Evolutionary conservation across 192 early-diverging fungal species (phyloP).

Genomic region (Backusella mclennaniae): DNA sequence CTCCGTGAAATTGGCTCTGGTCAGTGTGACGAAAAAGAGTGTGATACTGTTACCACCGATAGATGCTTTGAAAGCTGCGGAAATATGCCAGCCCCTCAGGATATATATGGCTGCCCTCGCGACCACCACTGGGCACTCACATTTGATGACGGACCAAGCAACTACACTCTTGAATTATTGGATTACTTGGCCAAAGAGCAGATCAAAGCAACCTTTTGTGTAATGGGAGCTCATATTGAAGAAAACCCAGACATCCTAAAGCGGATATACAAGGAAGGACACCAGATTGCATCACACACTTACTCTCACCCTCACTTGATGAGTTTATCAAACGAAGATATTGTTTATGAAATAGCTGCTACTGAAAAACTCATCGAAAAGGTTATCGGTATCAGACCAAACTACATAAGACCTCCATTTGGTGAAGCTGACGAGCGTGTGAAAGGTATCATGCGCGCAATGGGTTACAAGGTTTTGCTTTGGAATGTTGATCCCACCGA

Average conservation of each 20-base stretch:
- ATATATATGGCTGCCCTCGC: slow-evolving; percentile 26
- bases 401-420: slow-evolving; percentile 61
- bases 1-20: slow-evolving; percentile 29
- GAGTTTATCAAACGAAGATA: slow-evolving; percentile 38
- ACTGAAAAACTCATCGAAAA: slow-evolving; percentile 51
- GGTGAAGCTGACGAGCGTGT: slow-evolving; percentile 63
- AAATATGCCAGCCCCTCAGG: slow-evolving; percentile 24
- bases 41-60: slow-evolving; percentile 31
- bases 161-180: slow-evolving; percentile 51
- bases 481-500: slow-evolving; percentile 40
- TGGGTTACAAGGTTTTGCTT: slow-evolving; percentile 36
- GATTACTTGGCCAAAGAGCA: slow-evolving; percentile 48
- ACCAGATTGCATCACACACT: slow-evolving; percentile 62
- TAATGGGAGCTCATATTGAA: slow-evolving; percentile 55
- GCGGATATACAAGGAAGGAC: slow-evolving; percentile 49
- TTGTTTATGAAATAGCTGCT: slow-evolving; percentile 40
- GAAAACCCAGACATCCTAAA: slow-evolving; percentile 45
- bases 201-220: slow-evolving; percentile 71
- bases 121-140: slow-evolving; percentile 44
- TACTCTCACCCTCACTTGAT: slow-evolving; percentile 52
- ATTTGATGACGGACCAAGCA: slow-evolving; percentile 58
- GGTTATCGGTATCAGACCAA: slow-evolving; percentile 51
- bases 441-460: slow-evolving; percentile 39
- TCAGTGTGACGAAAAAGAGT: slow-evolving; percentile 19
- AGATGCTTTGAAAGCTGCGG: slow-evolving; percentile 36